phyloP scores from a whole-genome alignment of 331 rosid species.

The Prunus yedoensis region DNA sequence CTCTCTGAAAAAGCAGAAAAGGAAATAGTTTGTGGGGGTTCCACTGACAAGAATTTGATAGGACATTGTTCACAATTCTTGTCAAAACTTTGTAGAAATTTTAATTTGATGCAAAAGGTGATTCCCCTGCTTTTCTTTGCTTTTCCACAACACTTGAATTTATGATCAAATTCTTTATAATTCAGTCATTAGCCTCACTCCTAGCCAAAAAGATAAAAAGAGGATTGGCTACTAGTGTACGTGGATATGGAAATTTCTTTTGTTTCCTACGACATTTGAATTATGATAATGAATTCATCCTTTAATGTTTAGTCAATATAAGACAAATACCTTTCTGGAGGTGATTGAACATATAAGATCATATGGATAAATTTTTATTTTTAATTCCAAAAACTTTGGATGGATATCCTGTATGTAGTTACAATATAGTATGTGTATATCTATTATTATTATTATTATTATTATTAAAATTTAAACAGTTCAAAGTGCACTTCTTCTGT shows the following conservation, averaged over 20 bases:
- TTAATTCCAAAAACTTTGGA: background rate
- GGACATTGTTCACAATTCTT: constrained; percentile 77
- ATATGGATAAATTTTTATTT: background rate
- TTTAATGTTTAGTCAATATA: background rate
- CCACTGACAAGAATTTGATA: constrained; percentile 65
- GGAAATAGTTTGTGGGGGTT: constrained; percentile 76
- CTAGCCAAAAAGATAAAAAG: background rate
- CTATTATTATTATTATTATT: background rate
- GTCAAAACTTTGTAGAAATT: constrained; percentile 86
- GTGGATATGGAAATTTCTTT: background rate
- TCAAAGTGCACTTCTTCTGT: background rate
- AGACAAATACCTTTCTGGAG: background rate
- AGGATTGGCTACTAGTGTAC: background rate
- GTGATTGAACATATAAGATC: background rate
- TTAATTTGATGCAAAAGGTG: constrained; percentile 86
- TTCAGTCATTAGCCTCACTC: background rate
- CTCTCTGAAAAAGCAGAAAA: constrained; percentile 84
- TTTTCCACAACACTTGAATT: background rate
- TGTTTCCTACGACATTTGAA: constrained; percentile 4
- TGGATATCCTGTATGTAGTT: constrained; percentile 10
- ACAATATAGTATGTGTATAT: background rate
- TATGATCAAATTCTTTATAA: background rate
- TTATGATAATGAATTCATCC: background rate
- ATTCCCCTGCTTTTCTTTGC: constrained; percentile 8
- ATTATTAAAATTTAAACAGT: background rate